Evolutionary conservation across 2,329 filamentous ascomycete species (phyloP).

Genomic region (Chrysoporthe cubensis): DNA sequence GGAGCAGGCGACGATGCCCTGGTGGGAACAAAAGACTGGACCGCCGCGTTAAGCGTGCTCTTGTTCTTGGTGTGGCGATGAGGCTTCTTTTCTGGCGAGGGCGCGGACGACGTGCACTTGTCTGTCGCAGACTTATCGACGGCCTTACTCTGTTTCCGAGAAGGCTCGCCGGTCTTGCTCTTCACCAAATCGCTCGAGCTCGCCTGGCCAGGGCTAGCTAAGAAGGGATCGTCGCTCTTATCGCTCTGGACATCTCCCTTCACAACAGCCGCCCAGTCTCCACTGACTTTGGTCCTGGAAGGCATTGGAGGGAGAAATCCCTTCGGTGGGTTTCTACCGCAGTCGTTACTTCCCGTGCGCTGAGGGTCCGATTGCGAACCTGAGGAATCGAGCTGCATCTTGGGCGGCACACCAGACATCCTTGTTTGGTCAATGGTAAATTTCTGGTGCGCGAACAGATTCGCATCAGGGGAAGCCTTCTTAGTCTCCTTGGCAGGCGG

Average conservation of each 20-base stretch:
- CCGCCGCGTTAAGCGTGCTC: slow-evolving; percentile 29
- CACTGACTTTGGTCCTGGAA: slow-evolving; percentile 8
- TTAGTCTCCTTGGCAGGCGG: slow-evolving; percentile 4
- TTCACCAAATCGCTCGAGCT: slow-evolving; percentile 3
- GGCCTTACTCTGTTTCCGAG: slow-evolving; percentile 8
- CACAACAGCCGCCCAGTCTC: slow-evolving; percentile 12
- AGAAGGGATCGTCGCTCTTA: slow-evolving; percentile 19
- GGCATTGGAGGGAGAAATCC: slow-evolving; percentile 21
- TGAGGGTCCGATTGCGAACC: background rate
- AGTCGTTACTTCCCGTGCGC: slow-evolving; percentile 7
- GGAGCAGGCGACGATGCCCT: background rate
- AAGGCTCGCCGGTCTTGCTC: slow-evolving; percentile 12
- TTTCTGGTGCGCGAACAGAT: slow-evolving; percentile 23
- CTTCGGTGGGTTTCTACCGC: slow-evolving; percentile 15
- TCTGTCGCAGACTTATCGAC: background rate
- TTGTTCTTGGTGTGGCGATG: slow-evolving; percentile 2
- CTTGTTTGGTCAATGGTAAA: slow-evolving; percentile 24
- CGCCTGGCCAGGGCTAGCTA: background rate
- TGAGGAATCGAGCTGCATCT: background rate
- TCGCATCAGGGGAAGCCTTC: slow-evolving; percentile 16
- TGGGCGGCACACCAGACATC: background rate
- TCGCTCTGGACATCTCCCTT: background rate
- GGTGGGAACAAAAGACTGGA: slow-evolving; percentile 29
- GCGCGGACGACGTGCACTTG: slow-evolving; percentile 12
- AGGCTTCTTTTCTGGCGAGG: slow-evolving; percentile 17